Percentiles rank a stretch among this genome's conserved stretches.
phyloP scores from a whole-genome alignment of 495 filamentous ascomycete species.

The Acidiella bohemica region DNA sequence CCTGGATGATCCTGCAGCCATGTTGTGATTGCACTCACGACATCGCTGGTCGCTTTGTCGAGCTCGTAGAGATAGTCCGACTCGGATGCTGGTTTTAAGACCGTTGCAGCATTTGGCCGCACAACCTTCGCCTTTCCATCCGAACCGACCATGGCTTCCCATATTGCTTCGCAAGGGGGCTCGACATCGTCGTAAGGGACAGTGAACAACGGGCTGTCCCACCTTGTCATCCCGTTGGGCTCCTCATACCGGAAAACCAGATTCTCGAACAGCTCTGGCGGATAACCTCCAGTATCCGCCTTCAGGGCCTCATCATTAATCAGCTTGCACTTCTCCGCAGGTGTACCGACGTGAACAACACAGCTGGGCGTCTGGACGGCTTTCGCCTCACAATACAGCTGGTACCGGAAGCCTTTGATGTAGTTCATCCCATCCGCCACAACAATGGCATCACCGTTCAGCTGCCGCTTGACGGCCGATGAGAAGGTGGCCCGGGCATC shows the following conservation, averaged over 20 bases:
- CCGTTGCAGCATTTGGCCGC: conserved; percentile 68
- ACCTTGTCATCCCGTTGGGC: conserved; percentile 84
- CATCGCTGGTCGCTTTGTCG: conserved; percentile 70
- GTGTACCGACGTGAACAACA: conserved; percentile 72
- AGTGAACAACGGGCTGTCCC: conserved; percentile 91
- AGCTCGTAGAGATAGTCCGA: conserved; percentile 74
- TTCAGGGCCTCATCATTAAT: conserved; percentile 40
- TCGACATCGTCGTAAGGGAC: conserved; percentile 63
- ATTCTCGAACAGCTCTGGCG: conserved; percentile 66
- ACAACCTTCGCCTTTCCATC: conserved; percentile 42
- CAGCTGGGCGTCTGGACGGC: conserved; percentile 69
- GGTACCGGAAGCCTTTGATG: conserved; percentile 95
- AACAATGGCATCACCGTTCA: conserved; percentile 70
- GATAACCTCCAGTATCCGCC: conserved; percentile 21
- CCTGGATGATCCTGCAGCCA: conserved; percentile 55
- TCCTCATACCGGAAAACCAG: conserved; percentile 93
- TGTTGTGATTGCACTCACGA: conserved; percentile 59
- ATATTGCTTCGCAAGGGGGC: conserved; percentile 58
- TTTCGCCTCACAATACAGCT: conserved; percentile 90
- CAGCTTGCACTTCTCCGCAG: conserved; percentile 50
- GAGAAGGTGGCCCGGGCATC: conserved; percentile 78
- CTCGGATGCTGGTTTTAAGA: conserved; percentile 53
- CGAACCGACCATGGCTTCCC: conserved; percentile 59
- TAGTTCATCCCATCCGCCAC: conserved; percentile 87
- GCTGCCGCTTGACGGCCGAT: conserved; percentile 69